phyloP scores from a whole-genome alignment of 2,329 filamentous ascomycete species.

The Fusarium piperis region DNA sequence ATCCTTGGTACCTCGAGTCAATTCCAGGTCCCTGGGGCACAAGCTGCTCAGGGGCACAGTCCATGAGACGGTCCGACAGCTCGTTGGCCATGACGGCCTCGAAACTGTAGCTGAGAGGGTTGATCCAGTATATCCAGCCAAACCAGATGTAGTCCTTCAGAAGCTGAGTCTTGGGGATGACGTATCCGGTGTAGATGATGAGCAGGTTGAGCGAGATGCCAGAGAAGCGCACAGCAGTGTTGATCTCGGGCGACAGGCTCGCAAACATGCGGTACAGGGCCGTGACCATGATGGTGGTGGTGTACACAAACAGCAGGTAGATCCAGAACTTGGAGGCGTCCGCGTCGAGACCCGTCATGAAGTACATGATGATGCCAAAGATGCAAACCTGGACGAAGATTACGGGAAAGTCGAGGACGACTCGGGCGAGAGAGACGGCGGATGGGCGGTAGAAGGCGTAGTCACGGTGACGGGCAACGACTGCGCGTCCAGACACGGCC shows the following conservation, averaged over 20 bases:
- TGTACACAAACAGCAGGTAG: slow-evolving; percentile 69
- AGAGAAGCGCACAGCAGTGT: slow-evolving; percentile 69
- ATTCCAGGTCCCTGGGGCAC: slow-evolving; percentile 57
- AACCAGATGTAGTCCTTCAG: slow-evolving; percentile 73
- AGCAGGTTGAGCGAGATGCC: slow-evolving; percentile 67
- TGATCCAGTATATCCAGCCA: slow-evolving; percentile 71
- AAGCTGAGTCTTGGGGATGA: slow-evolving; percentile 65
- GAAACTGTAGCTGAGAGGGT: slow-evolving; percentile 72
- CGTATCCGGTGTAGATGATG: slow-evolving; percentile 73
- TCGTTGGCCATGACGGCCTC: slow-evolving; percentile 68
- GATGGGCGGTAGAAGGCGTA: slow-evolving; percentile 64
- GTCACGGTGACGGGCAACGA: slow-evolving; percentile 60
- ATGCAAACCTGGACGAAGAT: slow-evolving; percentile 70
- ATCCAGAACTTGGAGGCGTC: slow-evolving; percentile 73
- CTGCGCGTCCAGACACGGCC: slow-evolving; percentile 74
- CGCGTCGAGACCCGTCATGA: slow-evolving; percentile 76
- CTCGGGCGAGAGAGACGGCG: slow-evolving; percentile 64
- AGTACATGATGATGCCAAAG: slow-evolving; percentile 79
- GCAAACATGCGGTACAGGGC: slow-evolving; percentile 64
- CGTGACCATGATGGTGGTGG: slow-evolving; percentile 64
- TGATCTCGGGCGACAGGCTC: slow-evolving; percentile 65
- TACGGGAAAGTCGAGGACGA: slow-evolving; percentile 66
- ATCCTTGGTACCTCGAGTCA: slow-evolving; percentile 60
- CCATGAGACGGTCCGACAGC: slow-evolving; percentile 62
- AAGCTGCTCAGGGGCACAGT: slow-evolving; percentile 55